Conservation (phyloP, 768 basidiomycete genomes). For the Trametes villosa region DNA sequence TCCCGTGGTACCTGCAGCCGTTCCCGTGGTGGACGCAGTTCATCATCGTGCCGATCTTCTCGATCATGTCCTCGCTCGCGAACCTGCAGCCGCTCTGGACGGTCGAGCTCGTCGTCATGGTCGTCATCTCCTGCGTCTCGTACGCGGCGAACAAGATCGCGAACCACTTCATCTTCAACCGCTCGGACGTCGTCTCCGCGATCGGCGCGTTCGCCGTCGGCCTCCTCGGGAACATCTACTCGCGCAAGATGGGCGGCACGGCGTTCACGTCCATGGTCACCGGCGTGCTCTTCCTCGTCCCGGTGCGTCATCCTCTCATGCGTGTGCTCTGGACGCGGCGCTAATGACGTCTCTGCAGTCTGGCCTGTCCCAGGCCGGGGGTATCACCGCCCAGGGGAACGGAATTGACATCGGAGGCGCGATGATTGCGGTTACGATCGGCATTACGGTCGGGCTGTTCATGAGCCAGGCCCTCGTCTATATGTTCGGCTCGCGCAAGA, state of each 20-base stretch:
- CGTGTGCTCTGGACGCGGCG: not conserved
- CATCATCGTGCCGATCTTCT: conserved; percentile 77
- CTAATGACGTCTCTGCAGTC: conserved; percentile 48
- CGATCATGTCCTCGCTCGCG: conserved; percentile 69
- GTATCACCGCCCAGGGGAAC: conserved; percentile 78
- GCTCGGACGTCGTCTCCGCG: conserved; percentile 82
- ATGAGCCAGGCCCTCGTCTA: conserved; percentile 89
- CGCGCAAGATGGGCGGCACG: conserved; percentile 80
- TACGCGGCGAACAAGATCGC: conserved; percentile 83
- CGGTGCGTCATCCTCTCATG: conserved; percentile 54
- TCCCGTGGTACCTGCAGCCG: conserved; percentile 80
- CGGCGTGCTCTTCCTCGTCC: conserved; percentile 85
- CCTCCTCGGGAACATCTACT: conserved; percentile 78
- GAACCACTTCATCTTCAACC: conserved; percentile 84
- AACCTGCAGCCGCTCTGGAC: conserved; percentile 79
- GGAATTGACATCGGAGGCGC: conserved; percentile 85
- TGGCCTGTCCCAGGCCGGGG: conserved; percentile 85
- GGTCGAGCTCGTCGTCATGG: conserved; percentile 80
- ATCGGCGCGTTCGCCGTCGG: conserved; percentile 87
- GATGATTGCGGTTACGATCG: conserved; percentile 90
- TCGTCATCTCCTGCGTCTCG: conserved; percentile 78
- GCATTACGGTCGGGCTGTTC: conserved; percentile 88
- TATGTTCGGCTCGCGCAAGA: conserved; percentile 83
- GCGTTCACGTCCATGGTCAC: conserved; percentile 93
- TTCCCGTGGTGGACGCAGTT: conserved; percentile 81